Evolutionary conservation across 768 basidiomycete species (phyloP), one percentile per base, ranked within the genome.

Genomic region (Suillus lakei): DNA sequence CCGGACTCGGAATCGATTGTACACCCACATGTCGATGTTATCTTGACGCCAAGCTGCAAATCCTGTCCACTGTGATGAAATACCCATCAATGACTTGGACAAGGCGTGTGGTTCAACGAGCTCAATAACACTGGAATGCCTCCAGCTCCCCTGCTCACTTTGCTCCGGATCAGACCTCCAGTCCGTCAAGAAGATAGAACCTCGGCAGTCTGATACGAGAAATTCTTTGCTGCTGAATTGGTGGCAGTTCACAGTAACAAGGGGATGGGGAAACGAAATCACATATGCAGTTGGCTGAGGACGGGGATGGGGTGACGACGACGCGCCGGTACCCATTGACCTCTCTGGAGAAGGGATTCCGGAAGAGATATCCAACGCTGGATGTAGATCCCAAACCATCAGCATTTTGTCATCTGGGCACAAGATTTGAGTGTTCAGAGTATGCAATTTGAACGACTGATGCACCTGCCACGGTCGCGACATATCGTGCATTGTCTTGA

Each of bases 331-430:
- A 21, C 73, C 70, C 38, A 71, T 72, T 3, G 76, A 77, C 48
- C 67, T 65, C n/a, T 75, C 76, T 51, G 81, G 75, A 70, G 64
- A 73, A 26, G 77, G 75, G 16, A 70, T 68, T 26, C 69, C 71
- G 15, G 86, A 82, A 41, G 81, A 74, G 50, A 84, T 79, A 62
- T 85, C 77, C 54, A 83, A 62, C 41, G 80, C 72, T 0, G 92
- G 92, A 70, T 84, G 80, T n/a, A 95, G 83, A 76, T 94, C 92
- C 93, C 93, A 94, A 8, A 94, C 87, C 87, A 93, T 90, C 44
- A 93, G 84, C 85, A 91, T 90, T 73, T 87, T 91, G 78, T 94
- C 93, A 69, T 93, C 92, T 92, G 67, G 7, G 48, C 10, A 39
- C 26, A 32, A 38, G n/a, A 36, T 59, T 61, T 51, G 9, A 10